phyloP scores from a whole-genome alignment of 441 rosid species.

The Pelargonium myrrhifolium region DNA sequence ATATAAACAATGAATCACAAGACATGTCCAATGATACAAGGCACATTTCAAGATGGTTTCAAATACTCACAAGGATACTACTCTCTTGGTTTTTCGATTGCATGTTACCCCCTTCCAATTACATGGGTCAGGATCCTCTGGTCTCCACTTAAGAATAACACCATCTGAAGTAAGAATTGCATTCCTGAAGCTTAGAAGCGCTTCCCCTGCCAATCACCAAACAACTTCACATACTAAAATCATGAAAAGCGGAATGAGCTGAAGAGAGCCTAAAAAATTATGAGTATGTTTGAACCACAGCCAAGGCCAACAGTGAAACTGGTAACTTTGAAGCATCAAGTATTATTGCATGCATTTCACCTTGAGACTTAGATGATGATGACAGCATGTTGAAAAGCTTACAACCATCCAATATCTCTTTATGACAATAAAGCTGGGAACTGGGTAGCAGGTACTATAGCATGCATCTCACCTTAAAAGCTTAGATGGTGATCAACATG shows the following conservation, averaged over 20 bases:
- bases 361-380: neutral
- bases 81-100: slow-evolving; percentile 73
- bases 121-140: slow-evolving; percentile 98
- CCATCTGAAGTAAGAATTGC: slow-evolving; percentile 53
- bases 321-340: neutral
- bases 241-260: neutral
- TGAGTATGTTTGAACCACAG: neutral
- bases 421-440: neutral
- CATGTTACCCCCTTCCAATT: slow-evolving; percentile 86
- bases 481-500: neutral
- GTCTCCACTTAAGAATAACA: slow-evolving; percentile 72
- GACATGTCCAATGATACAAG: neutral
- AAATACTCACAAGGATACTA: slow-evolving; percentile 60
- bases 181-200: slow-evolving; percentile 65
- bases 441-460: neutral
- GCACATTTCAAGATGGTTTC: neutral
- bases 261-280: neutral
- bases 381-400: neutral
- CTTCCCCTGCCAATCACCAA: slow-evolving; percentile 57
- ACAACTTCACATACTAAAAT: no score
- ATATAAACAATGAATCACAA: neutral
- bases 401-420: neutral
- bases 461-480: neutral
- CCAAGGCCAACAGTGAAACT: neutral
- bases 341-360: neutral